Conservation (phyloP, 1,139 yeast genomes). For the Geotrichum macrosporum region DNA sequence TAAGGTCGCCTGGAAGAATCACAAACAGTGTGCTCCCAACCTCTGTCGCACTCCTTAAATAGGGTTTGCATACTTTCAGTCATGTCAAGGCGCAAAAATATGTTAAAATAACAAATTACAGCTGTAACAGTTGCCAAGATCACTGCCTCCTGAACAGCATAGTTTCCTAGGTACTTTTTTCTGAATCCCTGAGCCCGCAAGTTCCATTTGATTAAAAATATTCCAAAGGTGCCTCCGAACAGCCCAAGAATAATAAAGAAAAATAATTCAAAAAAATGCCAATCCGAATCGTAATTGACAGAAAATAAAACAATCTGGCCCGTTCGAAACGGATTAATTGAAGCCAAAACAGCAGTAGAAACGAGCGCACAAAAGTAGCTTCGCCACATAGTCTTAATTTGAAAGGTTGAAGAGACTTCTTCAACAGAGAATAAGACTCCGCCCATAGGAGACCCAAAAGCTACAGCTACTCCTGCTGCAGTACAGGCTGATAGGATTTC, state of each 20-base stretch:
- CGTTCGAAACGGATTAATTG: conserved; percentile 83
- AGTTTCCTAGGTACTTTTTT: conserved; percentile 55
- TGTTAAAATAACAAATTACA: conserved; percentile 74
- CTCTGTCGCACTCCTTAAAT: conserved; percentile 71
- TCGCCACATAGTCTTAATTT: conserved; percentile 79
- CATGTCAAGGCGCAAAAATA: conserved; percentile 81
- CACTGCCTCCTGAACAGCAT: conserved; percentile 68
- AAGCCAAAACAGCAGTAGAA: conserved; percentile 70
- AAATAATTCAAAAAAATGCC: conserved; percentile 86
- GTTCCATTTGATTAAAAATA: conserved; percentile 72
- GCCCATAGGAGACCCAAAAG: conserved; percentile 92
- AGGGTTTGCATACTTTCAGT: conserved; percentile 89
- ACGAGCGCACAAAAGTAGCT: conserved; percentile 86
- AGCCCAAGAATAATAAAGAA: conserved; percentile 73
- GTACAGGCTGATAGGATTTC: conserved; percentile 79
- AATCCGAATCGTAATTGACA: conserved; percentile 75
- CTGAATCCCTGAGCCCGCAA: conserved; percentile 75
- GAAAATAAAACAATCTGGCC: conserved; percentile 92
- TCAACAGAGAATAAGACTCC: conserved; percentile 86
- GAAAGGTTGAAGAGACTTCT: conserved; percentile 69
- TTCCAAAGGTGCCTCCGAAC: conserved; percentile 91
- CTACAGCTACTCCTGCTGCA: conserved; percentile 91
- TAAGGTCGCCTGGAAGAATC: conserved; percentile 31
- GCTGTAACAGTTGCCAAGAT: conserved; percentile 68
- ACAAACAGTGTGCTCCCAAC: conserved; percentile 34